Percentiles rank a stretch among this genome's conserved stretches.
Conservation (phyloP, 345 rosid species). For the Gossypium australe region DNA sequence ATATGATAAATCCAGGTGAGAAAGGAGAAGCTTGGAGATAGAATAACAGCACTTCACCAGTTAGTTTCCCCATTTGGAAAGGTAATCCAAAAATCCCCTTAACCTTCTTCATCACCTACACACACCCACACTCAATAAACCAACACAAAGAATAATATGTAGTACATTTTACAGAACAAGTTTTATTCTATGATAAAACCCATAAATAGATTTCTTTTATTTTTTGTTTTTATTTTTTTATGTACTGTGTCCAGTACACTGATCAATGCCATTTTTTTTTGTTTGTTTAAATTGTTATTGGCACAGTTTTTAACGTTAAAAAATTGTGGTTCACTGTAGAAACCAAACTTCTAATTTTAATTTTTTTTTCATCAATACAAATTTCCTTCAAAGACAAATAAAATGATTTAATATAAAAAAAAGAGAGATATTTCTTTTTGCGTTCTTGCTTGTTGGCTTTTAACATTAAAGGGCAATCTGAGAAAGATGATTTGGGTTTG, state of each 20-base stretch:
- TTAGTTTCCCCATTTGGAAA: constrained; percentile 53
- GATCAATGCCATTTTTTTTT: no score
- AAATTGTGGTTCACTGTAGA: no score
- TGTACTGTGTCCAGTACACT: no score
- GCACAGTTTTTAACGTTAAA: no score
- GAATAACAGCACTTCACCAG: constrained; percentile 50
- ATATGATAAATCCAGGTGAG: constrained; percentile 28
- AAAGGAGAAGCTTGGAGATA: constrained; percentile 48
- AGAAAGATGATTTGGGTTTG: constrained; percentile 1
- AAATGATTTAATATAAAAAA: no score
- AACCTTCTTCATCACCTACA: neutral
- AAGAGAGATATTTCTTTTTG: neutral
- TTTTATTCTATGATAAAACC: constrained; percentile 16
- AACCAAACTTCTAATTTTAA: no score
- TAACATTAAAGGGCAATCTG: constrained; percentile 16
- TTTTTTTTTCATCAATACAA: no score
- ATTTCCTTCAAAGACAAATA: no score
- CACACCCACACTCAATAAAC: neutral
- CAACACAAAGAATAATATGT: neutral
- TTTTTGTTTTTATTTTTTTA: neutral
- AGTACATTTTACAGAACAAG: neutral
- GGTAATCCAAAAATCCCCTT: constrained; percentile 18
- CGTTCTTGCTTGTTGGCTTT: constrained; percentile 13
- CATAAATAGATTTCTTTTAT: neutral
- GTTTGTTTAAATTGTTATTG: no score